Evolutionary conservation across 2,329 filamentous ascomycete genomes (phyloP).

Genomic region (Colletotrichum coccodes): DNA sequence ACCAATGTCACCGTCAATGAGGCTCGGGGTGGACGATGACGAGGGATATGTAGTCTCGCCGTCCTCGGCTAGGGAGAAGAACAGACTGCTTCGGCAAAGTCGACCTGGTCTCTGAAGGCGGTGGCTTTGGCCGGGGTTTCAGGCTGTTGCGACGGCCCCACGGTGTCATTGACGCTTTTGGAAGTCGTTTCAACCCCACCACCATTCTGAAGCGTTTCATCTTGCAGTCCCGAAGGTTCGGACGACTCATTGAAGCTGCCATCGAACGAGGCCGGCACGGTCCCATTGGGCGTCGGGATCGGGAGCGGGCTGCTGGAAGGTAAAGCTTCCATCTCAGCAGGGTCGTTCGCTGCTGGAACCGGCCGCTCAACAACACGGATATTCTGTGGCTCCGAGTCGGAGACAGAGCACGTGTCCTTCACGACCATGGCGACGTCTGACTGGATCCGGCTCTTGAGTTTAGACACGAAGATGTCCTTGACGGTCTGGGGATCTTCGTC

Average conservation of each 20-base stretch:
- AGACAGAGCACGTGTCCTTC: constrained; percentile 60
- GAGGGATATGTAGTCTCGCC: constrained; percentile 28
- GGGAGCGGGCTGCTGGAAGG: constrained; percentile 24
- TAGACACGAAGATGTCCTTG: constrained; percentile 48
- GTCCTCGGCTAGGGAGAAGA: constrained; percentile 28
- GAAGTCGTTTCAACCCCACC: constrained; percentile 18
- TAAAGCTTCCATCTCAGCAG: constrained; percentile 28
- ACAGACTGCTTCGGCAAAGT: constrained; percentile 13
- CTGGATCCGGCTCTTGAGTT: constrained; percentile 56
- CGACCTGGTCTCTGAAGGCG: background rate
- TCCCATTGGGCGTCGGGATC: constrained; percentile 13
- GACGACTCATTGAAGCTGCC: constrained; percentile 27
- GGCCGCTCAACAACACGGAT: constrained; percentile 30
- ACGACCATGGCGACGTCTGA: constrained; percentile 60
- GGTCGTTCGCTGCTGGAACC: constrained; percentile 27
- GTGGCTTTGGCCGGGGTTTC: constrained; percentile 30
- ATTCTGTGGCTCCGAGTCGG: constrained; percentile 40
- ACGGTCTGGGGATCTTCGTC: constrained; percentile 48
- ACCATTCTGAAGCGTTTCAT: constrained; percentile 30
- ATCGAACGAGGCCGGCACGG: constrained; percentile 18
- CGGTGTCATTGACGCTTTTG: constrained; percentile 17
- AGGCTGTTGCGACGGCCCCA: constrained; percentile 22
- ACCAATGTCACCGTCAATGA: constrained; percentile 33
- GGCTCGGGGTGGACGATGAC: constrained; percentile 37
- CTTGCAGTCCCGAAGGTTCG: constrained; percentile 21